These are phyloP conservation scores for Rhizoctonia solani DNA, from an alignment of 1,284 basidiomycete genomes.

Conservation along the genomic window DNA sequence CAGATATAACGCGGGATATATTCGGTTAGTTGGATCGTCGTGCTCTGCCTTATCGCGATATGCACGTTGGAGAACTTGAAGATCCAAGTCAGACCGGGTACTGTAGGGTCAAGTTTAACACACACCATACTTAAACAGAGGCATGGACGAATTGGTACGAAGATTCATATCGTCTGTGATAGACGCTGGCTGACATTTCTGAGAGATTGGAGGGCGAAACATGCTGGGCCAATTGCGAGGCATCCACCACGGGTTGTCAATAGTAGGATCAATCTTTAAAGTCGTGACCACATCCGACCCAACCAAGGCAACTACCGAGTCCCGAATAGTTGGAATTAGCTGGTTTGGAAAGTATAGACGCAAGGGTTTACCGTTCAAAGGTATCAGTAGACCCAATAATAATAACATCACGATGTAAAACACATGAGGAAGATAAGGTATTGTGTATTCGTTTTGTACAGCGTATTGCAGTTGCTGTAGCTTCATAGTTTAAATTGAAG, in stretches of 20 bases:
- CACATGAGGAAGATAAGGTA: constrained; percentile 17
- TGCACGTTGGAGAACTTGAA: background rate
- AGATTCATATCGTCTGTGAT: constrained; percentile 9
- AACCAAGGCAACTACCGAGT: background rate
- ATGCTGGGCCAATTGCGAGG: background rate
- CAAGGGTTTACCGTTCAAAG: background rate
- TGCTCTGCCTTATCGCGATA: background rate
- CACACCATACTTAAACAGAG: constrained; percentile 9
- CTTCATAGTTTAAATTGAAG: background rate
- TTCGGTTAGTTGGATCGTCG: background rate
- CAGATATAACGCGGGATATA: constrained; percentile 20
- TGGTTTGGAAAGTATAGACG: background rate
- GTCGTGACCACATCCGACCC: constrained; percentile 6
- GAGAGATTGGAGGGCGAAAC: background rate
- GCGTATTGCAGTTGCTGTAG: background rate
- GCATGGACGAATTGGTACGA: constrained; percentile 12
- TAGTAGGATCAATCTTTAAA: background rate
- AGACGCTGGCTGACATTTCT: constrained; percentile 1
- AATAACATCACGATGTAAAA: background rate
- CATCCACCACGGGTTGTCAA: constrained; percentile 15
- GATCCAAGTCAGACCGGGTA: background rate
- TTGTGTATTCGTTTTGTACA: constrained; percentile 1
- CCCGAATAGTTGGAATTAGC: background rate
- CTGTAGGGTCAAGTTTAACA: background rate
- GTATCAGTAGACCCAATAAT: background rate